Conservation (phyloP, 2,329 filamentous ascomycete species). For the Exophiala aquamarina region DNA sequence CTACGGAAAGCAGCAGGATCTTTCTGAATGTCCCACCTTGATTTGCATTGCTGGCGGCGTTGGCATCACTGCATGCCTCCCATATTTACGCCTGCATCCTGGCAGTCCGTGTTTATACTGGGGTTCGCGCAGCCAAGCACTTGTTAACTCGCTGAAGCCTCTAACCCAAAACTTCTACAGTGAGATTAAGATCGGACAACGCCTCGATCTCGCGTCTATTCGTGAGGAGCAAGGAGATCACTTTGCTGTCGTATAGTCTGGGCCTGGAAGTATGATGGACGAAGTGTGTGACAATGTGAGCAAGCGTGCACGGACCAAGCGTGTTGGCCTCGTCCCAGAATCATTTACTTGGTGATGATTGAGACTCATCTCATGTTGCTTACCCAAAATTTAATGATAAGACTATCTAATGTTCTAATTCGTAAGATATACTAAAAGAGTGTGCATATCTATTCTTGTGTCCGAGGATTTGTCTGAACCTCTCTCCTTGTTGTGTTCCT, state of each 20-base stretch:
- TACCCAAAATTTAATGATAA: too few species aligned
- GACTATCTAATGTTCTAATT: too few species aligned
- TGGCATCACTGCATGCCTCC: conserved; percentile 48
- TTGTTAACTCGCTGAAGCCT: conserved; percentile 32
- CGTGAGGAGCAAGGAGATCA: conserved; percentile 28
- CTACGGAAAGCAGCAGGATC: conserved; percentile 1
- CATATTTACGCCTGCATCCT: conserved; percentile 33
- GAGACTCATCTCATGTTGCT: too few species aligned
- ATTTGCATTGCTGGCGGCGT: conserved; percentile 50
- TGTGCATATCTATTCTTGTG: too few species aligned
- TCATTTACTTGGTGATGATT: conserved; percentile 29
- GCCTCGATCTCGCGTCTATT: conserved; percentile 33
- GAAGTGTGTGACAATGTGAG: conserved; percentile 38
- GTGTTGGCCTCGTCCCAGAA: conserved; percentile 33
- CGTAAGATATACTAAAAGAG: too few species aligned
- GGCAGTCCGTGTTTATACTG: conserved; percentile 21
- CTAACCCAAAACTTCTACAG: conserved; percentile 37
- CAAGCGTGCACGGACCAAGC: conserved; percentile 11
- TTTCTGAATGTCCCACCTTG: conserved; percentile 27
- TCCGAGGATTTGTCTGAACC: too few species aligned
- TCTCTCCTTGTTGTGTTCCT: too few species aligned
- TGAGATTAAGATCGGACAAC: conserved; percentile 36
- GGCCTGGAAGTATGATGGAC: conserved; percentile 44
- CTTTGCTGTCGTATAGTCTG: conserved; percentile 43
- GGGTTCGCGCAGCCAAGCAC: conserved; percentile 4